A percentile compares a stretch with the other conserved stretches of the same genome.
These are phyloP conservation scores for Wallacemonas collosoma DNA, from an alignment of 208 protist genomes.

Conservation along the genomic window DNA sequence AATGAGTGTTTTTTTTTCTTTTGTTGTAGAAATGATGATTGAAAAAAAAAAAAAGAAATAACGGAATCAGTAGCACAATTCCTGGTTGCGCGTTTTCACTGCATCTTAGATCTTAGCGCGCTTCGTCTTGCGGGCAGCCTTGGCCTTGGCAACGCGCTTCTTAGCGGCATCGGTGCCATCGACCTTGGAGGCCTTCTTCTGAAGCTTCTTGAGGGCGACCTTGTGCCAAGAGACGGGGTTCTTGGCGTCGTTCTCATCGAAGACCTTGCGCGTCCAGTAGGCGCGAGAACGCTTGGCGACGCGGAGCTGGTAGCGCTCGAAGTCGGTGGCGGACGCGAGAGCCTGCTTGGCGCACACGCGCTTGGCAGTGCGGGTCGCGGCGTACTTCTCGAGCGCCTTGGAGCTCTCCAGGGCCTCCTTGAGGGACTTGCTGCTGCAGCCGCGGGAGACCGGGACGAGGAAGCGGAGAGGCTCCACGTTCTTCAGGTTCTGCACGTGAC, in stretches of 20 bases:
- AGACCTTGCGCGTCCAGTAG: slow-evolving; percentile 90
- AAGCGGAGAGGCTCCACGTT: slow-evolving; percentile 89
- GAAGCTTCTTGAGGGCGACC: slow-evolving; percentile 82
- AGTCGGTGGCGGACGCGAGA: slow-evolving; percentile 82
- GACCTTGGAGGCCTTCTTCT: slow-evolving; percentile 86
- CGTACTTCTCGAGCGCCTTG: slow-evolving; percentile 88
- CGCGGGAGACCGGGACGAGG: slow-evolving; percentile 56
- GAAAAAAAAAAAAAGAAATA: slow-evolving; percentile 14
- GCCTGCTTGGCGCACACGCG: slow-evolving; percentile 86
- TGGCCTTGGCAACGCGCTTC: slow-evolving; percentile 91
- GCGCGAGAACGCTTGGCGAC: slow-evolving; percentile 90
- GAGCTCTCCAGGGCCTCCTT: slow-evolving; percentile 67
- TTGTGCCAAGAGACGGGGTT: slow-evolving; percentile 89
- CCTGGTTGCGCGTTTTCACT: background rate
- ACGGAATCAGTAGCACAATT: background rate
- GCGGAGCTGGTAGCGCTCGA: slow-evolving; percentile 92
- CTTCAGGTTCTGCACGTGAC: slow-evolving; percentile 89
- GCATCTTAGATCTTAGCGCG: slow-evolving; percentile 15
- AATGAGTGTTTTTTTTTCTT: slow-evolving; percentile 19
- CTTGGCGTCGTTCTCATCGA: slow-evolving; percentile 91
- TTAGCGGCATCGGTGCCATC: slow-evolving; percentile 73
- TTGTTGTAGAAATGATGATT: slow-evolving; percentile 23
- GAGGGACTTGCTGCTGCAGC: slow-evolving; percentile 76
- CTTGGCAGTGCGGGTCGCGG: slow-evolving; percentile 73
- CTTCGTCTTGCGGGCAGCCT: slow-evolving; percentile 64